Evolutionary conservation across 2,329 filamentous ascomycete species (phyloP).

Genomic region (Fusarium robinianum): DNA sequence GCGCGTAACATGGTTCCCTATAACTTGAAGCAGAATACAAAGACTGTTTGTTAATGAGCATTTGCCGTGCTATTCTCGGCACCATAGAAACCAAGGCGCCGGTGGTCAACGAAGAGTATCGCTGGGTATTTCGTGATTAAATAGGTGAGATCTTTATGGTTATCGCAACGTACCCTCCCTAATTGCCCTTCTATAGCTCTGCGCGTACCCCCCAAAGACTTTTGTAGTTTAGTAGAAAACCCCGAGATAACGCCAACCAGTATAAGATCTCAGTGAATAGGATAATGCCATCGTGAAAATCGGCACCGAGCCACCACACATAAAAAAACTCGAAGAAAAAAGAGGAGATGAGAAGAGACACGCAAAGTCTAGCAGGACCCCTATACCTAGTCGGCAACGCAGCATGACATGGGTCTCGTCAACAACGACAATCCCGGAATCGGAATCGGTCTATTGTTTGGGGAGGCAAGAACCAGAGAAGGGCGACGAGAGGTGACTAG

Average conservation of each 20-base stretch:
- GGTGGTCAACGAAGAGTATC: slow-evolving; percentile 5
- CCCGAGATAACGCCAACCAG: slow-evolving; percentile 36
- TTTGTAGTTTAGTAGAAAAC: slow-evolving; percentile 34
- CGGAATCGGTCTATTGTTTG: slow-evolving; percentile 20
- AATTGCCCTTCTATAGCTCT: slow-evolving; percentile 34
- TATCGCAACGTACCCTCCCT: slow-evolving; percentile 33
- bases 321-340: slow-evolving; percentile 22
- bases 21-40: background rate
- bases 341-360: slow-evolving; percentile 19
- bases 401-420: slow-evolving; percentile 19
- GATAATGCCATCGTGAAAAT: slow-evolving; percentile 18
- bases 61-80: background rate
- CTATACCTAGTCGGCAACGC: slow-evolving; percentile 19
- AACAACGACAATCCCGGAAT: slow-evolving; percentile 18
- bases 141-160: slow-evolving; percentile 32
- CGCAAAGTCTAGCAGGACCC: slow-evolving; percentile 23
- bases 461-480: slow-evolving; percentile 16
- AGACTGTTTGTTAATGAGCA: background rate
- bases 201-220: slow-evolving; percentile 30
- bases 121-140: slow-evolving; percentile 25
- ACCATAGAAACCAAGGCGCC: background rate
- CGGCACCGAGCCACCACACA: slow-evolving; percentile 18
- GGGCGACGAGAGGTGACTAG: slow-evolving; percentile 15
- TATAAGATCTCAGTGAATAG: slow-evolving; percentile 30
- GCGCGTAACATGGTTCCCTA: background rate